A percentile compares a stretch with the other conserved stretches of the same genome.
Conservation (phyloP, 2,329 filamentous ascomycete genomes). For the Aureobasidium musti region DNA sequence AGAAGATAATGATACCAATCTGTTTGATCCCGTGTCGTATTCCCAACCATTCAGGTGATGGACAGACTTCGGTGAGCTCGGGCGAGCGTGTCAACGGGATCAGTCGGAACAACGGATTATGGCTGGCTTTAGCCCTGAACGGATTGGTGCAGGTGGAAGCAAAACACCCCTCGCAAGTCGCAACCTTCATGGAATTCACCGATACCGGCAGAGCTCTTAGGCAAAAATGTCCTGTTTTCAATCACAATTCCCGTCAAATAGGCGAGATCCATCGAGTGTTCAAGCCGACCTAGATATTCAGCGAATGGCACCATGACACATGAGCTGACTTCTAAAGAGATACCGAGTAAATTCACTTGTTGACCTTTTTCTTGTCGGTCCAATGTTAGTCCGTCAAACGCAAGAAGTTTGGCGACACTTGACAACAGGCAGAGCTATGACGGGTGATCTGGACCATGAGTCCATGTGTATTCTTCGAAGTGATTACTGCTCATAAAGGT, state of each 20-base stretch:
- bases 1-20: background rate
- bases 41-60: background rate
- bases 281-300: too few species aligned
- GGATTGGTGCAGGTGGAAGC: background rate
- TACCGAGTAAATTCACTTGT: background rate
- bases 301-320: background rate
- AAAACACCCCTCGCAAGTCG: background rate
- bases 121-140: slow-evolving; percentile 6
- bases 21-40: background rate
- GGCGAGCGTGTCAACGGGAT: background rate
- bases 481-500: slow-evolving; percentile 20
- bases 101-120: slow-evolving; percentile 6
- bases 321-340: too few species aligned
- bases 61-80: slow-evolving; percentile 22
- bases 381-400: background rate
- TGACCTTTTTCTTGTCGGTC: too few species aligned
- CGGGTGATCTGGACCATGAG: background rate
- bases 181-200: background rate
- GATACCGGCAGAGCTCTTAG: slow-evolving; percentile 17
- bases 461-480: background rate
- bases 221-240: background rate
- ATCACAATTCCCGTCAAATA: background rate
- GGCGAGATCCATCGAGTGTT: background rate
- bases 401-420: background rate
- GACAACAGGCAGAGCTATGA: background rate